These are phyloP conservation scores for Gomphus sp. DNA, from an alignment of 1,284 basidiomycete species.

Conservation along the genomic window DNA sequence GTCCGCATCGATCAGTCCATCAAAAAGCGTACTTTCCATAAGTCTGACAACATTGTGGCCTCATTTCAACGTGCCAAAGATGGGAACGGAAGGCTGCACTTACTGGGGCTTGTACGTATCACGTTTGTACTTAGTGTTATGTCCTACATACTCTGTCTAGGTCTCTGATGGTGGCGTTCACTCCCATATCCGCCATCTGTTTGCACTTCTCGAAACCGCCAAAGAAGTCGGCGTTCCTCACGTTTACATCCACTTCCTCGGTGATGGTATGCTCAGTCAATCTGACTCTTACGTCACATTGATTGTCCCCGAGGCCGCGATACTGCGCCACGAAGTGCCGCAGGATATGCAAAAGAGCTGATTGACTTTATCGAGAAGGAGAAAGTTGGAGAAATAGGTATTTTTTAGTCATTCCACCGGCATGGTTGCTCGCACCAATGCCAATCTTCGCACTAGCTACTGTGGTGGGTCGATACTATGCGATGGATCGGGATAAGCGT, in stretches of 20 bases:
- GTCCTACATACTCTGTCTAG: constrained; percentile 25
- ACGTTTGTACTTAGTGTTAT: constrained; percentile 1
- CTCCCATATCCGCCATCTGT: constrained; percentile 82
- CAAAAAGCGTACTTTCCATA: constrained; percentile 80
- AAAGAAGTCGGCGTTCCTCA: constrained; percentile 77
- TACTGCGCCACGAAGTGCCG: constrained; percentile 75
- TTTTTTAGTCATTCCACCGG: background rate
- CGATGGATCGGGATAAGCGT: constrained; percentile 92
- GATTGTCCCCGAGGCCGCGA: constrained; percentile 44
- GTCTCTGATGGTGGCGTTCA: constrained; percentile 92
- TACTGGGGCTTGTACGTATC: constrained; percentile 67
- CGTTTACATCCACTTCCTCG: constrained; percentile 85
- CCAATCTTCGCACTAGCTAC: constrained; percentile 44
- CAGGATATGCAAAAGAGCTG: constrained; percentile 66
- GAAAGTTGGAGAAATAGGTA: constrained; percentile 44
- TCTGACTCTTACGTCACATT: background rate
- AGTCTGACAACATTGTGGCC: constrained; percentile 63
- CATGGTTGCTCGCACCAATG: constrained; percentile 10
- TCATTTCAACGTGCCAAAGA: constrained; percentile 72
- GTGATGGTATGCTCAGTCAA: constrained; percentile 38
- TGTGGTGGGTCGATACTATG: constrained; percentile 83
- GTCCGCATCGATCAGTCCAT: constrained; percentile 86
- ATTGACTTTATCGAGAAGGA: constrained; percentile 71
- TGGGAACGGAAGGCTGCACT: constrained; percentile 71
- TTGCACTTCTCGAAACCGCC: constrained; percentile 79